Conservation (phyloP, 2,329 filamentous ascomycete genomes). For the Aureobasidium zeae region DNA sequence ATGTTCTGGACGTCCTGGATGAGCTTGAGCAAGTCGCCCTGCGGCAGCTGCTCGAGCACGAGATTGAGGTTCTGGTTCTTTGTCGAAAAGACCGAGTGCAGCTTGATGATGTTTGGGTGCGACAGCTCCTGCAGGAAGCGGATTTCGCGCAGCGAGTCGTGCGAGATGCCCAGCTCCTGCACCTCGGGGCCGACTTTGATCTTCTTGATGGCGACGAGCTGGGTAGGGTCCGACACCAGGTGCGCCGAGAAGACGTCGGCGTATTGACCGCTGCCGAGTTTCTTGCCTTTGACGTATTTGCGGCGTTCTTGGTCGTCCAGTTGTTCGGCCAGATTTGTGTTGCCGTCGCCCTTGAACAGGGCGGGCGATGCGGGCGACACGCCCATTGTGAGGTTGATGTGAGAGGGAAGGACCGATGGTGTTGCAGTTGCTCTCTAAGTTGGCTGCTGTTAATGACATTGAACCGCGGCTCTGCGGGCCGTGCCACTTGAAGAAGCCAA, state of each 20-base stretch:
- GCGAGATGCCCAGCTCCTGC: conserved; percentile 73
- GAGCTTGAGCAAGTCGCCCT: conserved; percentile 90
- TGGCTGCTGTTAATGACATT: not conserved
- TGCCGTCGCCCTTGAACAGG: conserved; percentile 2
- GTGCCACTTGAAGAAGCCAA: conserved; percentile 6
- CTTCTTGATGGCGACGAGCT: conserved; percentile 84
- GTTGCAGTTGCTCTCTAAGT: not conserved
- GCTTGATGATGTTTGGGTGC: conserved; percentile 90
- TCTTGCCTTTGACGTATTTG: conserved; percentile 88
- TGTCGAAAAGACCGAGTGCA: conserved; percentile 87
- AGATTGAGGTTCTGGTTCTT: conserved; percentile 96
- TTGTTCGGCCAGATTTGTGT: conserved; percentile 36
- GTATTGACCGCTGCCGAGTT: conserved; percentile 93
- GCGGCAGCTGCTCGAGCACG: conserved; percentile 84
- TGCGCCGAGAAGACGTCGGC: conserved; percentile 90
- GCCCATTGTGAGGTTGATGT: not conserved
- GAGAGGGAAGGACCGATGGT: not conserved
- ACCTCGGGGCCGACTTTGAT: conserved; percentile 82
- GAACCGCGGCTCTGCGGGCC: conserved; percentile 14
- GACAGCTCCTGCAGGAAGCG: conserved; percentile 89
- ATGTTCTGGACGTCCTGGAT: conserved; percentile 74
- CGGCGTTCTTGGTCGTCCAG: conserved; percentile 50
- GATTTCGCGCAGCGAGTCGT: conserved; percentile 91
- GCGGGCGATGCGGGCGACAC: conserved; percentile 12
- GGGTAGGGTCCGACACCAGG: conserved; percentile 59